Percentiles rank a stretch among this genome's conserved stretches.
These are phyloP conservation scores for Camellia oleifera DNA, from an alignment of 179 eudicot species.

Conservation along the genomic window DNA sequence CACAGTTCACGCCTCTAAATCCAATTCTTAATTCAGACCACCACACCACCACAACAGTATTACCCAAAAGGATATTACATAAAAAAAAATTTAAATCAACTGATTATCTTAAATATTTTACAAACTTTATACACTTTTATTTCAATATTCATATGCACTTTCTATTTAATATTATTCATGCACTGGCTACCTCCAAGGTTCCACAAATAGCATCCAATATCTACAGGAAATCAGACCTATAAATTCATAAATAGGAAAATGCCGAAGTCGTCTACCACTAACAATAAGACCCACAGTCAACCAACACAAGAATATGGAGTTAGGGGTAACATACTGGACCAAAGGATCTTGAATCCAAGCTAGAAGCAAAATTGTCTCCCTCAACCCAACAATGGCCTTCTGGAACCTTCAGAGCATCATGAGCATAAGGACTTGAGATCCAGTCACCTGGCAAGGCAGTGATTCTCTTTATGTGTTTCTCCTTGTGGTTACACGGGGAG, in stretches of 20 bases:
- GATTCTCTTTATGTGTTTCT: slow-evolving; percentile 74
- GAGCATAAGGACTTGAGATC: slow-evolving; percentile 43
- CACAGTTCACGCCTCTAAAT: background rate
- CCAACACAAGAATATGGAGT: background rate
- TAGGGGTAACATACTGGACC: slow-evolving; percentile 65
- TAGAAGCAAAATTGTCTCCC: slow-evolving; percentile 78
- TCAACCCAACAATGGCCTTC: slow-evolving; percentile 98
- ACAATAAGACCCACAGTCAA: background rate
- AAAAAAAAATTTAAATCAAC: background rate
- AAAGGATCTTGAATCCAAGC: slow-evolving; percentile 74
- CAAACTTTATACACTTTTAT: background rate
- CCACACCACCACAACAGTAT: background rate
- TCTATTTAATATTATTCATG: background rate
- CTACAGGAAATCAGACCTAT: background rate
- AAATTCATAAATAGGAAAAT: background rate
- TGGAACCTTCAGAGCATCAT: slow-evolving; percentile 63
- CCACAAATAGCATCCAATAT: background rate
- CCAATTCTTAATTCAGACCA: no score
- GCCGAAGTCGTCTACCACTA: background rate
- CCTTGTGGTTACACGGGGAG: slow-evolving; percentile 76
- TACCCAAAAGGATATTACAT: background rate
- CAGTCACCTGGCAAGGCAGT: slow-evolving; percentile 89
- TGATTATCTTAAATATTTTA: background rate
- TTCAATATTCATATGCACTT: background rate
- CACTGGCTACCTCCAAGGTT: background rate